Evolutionary conservation across 805 yeast species (phyloP).

Genomic region (Starmera quercuum): DNA sequence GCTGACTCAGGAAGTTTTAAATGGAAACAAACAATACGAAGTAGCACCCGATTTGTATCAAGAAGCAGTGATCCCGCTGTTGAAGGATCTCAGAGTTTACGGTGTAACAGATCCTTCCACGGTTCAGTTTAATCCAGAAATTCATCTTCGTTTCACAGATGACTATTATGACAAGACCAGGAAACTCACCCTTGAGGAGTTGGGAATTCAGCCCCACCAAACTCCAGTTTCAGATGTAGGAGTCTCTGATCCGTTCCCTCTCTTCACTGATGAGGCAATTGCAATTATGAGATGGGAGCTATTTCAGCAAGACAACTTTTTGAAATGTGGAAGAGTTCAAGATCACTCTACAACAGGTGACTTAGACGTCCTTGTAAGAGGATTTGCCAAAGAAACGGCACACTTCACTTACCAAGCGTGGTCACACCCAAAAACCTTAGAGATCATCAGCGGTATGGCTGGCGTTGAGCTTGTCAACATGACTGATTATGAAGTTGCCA

Average conservation of each 20-base stretch:
- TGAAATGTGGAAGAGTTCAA: constrained; percentile 24
- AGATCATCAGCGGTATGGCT: constrained; percentile 48
- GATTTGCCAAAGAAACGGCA: constrained; percentile 36
- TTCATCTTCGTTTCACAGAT: constrained; percentile 30
- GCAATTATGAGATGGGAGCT: constrained; percentile 51
- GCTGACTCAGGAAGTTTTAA: constrained; percentile 3
- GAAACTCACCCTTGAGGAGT: constrained; percentile 38
- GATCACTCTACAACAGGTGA: constrained; percentile 38
- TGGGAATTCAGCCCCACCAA: constrained; percentile 33
- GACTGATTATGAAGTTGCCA: constrained; percentile 18
- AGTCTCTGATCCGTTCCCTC: constrained; percentile 52
- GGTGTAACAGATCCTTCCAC: constrained; percentile 17
- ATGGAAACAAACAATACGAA: constrained; percentile 1
- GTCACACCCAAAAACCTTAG: constrained; percentile 49
- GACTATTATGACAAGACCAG: constrained; percentile 29
- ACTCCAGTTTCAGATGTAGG: constrained; percentile 48
- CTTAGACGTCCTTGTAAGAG: constrained; percentile 41
- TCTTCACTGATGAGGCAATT: constrained; percentile 54
- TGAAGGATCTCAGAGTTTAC: constrained; percentile 5
- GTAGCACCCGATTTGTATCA: constrained; percentile 6
- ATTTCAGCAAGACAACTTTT: constrained; percentile 37
- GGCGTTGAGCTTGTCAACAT: constrained; percentile 16
- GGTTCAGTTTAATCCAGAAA: constrained; percentile 27
- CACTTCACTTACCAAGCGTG: constrained; percentile 44
- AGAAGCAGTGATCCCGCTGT: constrained; percentile 2